A percentile compares a stretch with the other conserved stretches of the same genome.
These are phyloP conservation scores for Cyberlindnera sargentensis DNA, from an alignment of 805 yeast species.

Conservation along the genomic window DNA sequence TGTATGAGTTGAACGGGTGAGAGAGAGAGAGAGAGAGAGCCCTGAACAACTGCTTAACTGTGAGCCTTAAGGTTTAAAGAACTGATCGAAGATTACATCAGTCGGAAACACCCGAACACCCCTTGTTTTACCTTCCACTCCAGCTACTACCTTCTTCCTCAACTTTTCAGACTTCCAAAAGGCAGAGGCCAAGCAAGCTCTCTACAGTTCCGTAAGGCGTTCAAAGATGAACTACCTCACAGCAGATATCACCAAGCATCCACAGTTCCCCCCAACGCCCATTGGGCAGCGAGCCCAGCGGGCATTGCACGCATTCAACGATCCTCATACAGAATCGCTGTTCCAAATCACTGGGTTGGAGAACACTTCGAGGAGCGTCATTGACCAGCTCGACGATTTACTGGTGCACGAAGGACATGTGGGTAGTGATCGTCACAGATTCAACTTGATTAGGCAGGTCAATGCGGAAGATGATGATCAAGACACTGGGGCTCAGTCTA, in stretches of 20 bases:
- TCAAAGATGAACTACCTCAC: not conserved
- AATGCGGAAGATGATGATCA: conserved; percentile 35
- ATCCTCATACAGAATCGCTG: conserved; percentile 23
- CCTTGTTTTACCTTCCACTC: too few relatives aligned
- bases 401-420: conserved; percentile 45
- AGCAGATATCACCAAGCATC: conserved; percentile 10
- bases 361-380: conserved; percentile 44
- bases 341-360: conserved; percentile 53
- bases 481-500: conserved; percentile 4
- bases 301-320: conserved; percentile 7
- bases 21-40: too few relatives aligned
- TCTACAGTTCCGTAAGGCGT: too few relatives aligned
- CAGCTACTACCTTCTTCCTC: too few relatives aligned
- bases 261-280: conserved; percentile 10
- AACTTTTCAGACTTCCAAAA: too few relatives aligned
- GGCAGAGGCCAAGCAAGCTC: too few relatives aligned
- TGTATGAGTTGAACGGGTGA: too few relatives aligned
- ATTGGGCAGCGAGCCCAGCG: conserved; percentile 15
- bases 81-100: too few relatives aligned
- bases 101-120: too few relatives aligned
- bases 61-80: too few relatives aligned
- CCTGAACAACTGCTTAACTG: too few relatives aligned
- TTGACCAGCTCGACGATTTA: conserved; percentile 51
- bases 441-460: conserved; percentile 36
- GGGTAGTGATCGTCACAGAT: conserved; percentile 46